Conservation (phyloP, 495 filamentous ascomycete species). For the Neurospora africana region DNA sequence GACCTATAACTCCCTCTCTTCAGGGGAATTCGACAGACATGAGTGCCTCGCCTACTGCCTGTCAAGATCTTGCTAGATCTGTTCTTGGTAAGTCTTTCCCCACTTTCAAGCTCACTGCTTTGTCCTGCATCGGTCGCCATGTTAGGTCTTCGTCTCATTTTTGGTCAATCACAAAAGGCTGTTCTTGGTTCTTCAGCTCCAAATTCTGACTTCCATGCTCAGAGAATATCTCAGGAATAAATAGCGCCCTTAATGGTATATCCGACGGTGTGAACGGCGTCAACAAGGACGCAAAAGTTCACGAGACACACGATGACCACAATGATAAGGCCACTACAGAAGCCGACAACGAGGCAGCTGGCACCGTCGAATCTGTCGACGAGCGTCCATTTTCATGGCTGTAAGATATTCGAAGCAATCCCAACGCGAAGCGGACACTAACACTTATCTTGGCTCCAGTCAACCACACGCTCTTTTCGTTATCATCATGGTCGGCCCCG, state of each 20-base stretch:
- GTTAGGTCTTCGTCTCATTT: background rate
- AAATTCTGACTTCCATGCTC: background rate
- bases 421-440: background rate
- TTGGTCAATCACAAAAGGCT: background rate
- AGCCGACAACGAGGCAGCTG: background rate
- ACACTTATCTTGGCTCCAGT: constrained; percentile 16
- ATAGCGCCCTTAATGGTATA: background rate
- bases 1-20: background rate
- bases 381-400: constrained; percentile 23
- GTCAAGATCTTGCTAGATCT: background rate
- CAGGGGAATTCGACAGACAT: background rate
- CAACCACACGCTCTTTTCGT: constrained; percentile 43
- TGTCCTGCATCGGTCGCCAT: background rate
- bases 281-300: background rate
- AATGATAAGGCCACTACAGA: background rate
- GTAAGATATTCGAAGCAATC: constrained; percentile 12
- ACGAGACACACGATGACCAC: background rate
- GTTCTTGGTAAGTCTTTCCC: background rate
- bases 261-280: background rate
- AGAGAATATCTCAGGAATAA: background rate
- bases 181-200: background rate
- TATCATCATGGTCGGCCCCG: constrained; percentile 39
- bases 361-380: background rate
- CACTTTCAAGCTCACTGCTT: background rate
- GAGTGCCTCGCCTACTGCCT: background rate